Conservation (phyloP, 257 asterid genomes). For the Solanum pimpinellifolium region DNA sequence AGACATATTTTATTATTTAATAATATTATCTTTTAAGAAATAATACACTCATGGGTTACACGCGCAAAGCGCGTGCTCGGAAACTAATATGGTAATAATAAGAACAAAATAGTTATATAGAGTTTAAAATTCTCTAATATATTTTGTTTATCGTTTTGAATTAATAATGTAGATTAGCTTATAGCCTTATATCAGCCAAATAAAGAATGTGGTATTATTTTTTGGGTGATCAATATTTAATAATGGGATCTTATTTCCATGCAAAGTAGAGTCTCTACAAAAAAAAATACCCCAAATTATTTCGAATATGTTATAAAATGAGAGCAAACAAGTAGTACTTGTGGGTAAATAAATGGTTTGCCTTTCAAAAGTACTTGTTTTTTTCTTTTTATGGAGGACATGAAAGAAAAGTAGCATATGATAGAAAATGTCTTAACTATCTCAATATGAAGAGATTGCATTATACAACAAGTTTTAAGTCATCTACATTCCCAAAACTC, state of each 20-base stretch:
- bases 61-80: too few species aligned
- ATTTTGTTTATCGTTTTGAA: not conserved
- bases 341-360: not conserved
- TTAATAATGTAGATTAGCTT: not conserved
- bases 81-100: too few species aligned
- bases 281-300: not conserved
- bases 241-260: not conserved
- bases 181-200: not conserved
- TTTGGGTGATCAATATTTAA: not conserved
- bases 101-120: not conserved
- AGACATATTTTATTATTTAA: too few species aligned
- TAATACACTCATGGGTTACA: too few species aligned
- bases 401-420: not conserved
- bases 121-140: not conserved
- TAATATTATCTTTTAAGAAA: too few species aligned
- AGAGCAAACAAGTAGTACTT: not conserved
- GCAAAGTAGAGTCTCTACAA: not conserved
- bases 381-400: not conserved
- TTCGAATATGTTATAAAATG: too few species aligned
- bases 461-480: not conserved
- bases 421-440: too few species aligned
- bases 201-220: not conserved
- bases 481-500: not conserved
- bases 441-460: not conserved
- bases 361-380: not conserved